Evolutionary conservation across 1,284 basidiomycete genomes (phyloP), one percentile per base, ranked within the genome.

Genomic region (Neolentinus lepideus): DNA sequence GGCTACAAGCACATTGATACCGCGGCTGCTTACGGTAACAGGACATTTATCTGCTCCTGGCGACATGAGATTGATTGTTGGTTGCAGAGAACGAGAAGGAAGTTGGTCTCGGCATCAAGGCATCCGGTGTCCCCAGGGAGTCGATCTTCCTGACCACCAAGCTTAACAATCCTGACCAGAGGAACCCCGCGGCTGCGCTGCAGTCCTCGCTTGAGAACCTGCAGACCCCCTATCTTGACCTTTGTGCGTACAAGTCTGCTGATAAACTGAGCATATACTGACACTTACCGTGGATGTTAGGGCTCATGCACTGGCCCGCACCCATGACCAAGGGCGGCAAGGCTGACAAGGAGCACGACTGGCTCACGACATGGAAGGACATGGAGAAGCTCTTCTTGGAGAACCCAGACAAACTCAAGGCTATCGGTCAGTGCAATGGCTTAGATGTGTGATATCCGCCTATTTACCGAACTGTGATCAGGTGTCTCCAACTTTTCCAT

Each of bases 1-100:
- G 91, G 90, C 6, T 93, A 93, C 75, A 78, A 72, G 59, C 84
- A 84, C 66, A 81, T 93, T 63, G 90, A 92, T 66, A 87, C 86
- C 55, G 82, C 78, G 58, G 72, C 69, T 6, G 71, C 64, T 11
- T 75, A 75, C 58, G 64, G 69, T 71, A 51, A 27, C 67, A 24
- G 47, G 25, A 64, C 16, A 2, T 2, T 24, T 3, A 6, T 43
- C 14, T 27, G 16, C 36, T 48, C 14, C 38, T 19, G 1, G 3
- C 16, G 22, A 27, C 16, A 16, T n/a, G 45, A 31, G 50, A 3
- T 22, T 31, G 35, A 10, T 21, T 21, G 31, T 10, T 24, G 22
- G n/a, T 45, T 3, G 4, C 52, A 71, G 72, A 71, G 54, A 88
- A 88, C 62, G 85, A 88, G 68, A 68, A 68, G 24, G 82, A 85